Conservation (phyloP, 345 rosid species). For the Diplotaxis tenuifolia region DNA sequence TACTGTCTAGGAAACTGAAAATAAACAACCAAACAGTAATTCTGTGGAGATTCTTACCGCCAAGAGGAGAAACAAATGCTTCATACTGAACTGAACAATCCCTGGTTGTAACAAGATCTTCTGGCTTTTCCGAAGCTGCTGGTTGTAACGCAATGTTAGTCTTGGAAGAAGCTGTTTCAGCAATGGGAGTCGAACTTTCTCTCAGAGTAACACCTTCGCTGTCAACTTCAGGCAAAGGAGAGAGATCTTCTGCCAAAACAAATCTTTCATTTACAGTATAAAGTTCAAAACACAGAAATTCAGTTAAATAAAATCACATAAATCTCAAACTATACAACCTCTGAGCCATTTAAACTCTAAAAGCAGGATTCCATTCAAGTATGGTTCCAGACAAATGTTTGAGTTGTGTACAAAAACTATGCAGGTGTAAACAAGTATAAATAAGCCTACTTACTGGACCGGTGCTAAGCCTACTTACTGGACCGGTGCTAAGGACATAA, state of each 20-base stretch:
- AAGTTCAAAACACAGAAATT: too few relatives aligned
- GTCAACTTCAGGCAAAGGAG: constrained; percentile 24
- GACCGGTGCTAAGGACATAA: not conserved
- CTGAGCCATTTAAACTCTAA: too few relatives aligned
- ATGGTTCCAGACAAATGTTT: not conserved
- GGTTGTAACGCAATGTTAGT: constrained; percentile 6
- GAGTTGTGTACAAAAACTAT: not conserved
- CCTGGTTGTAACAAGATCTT: not conserved
- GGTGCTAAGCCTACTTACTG: not conserved
- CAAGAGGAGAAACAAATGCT: not conserved
- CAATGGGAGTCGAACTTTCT: constrained; percentile 27
- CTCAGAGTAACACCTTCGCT: not conserved
- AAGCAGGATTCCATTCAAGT: too few relatives aligned
- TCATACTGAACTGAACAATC: not conserved
- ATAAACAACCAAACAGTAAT: not conserved
- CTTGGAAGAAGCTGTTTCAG: constrained; percentile 3
- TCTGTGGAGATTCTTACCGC: not conserved
- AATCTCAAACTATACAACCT: too few relatives aligned
- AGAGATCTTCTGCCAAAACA: constrained; percentile 18
- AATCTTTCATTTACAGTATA: not conserved
- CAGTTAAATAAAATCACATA: too few relatives aligned
- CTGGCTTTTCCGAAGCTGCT: constrained; percentile 19
- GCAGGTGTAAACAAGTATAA: not conserved
- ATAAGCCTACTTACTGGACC: not conserved
- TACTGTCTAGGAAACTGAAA: not conserved